Percentiles rank a stretch among this genome's conserved stretches.
These are phyloP conservation scores for Casuarina equisetifolia DNA, from an alignment of 306 rosid genomes.

Conservation along the genomic window DNA sequence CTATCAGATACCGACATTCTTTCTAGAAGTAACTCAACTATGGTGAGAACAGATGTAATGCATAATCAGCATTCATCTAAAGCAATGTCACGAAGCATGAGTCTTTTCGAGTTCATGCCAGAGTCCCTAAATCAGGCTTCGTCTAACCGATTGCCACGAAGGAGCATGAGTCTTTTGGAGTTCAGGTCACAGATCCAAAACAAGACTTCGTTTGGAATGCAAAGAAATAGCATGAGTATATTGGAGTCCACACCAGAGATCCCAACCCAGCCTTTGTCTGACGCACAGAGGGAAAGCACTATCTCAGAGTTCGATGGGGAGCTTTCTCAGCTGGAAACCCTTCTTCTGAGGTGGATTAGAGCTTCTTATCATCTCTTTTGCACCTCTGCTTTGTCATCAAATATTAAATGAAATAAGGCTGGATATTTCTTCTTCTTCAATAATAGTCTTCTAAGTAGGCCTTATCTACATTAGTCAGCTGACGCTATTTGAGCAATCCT, in stretches of 20 bases:
- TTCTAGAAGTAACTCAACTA: conserved; percentile 46
- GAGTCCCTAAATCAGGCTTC: background rate
- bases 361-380: conserved; percentile 39
- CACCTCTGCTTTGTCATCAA: background rate
- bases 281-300: background rate
- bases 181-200: conserved; percentile 35
- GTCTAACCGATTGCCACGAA: conserved; percentile 38
- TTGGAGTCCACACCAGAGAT: conserved; percentile 46
- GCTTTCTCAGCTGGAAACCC: conserved; percentile 91
- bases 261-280: conserved; percentile 6
- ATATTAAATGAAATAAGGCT: background rate
- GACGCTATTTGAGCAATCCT: background rate
- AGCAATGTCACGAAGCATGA: conserved; percentile 31
- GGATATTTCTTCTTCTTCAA: background rate
- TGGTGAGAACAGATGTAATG: conserved; percentile 39
- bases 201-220: background rate
- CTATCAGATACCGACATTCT: conserved; percentile 76
- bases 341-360: conserved; percentile 68
- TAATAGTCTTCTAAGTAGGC: background rate
- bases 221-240: conserved; percentile 17
- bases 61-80: conserved; percentile 39
- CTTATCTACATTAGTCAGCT: background rate
- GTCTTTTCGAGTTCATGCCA: conserved; percentile 53
- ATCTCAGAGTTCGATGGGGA: conserved; percentile 33
- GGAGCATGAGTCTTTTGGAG: conserved; percentile 40